A percentile compares a stretch with the other conserved stretches of the same genome.
These are phyloP conservation scores for Hysterangium stoloniferum DNA, from an alignment of 768 basidiomycete species.

Conservation along the genomic window DNA sequence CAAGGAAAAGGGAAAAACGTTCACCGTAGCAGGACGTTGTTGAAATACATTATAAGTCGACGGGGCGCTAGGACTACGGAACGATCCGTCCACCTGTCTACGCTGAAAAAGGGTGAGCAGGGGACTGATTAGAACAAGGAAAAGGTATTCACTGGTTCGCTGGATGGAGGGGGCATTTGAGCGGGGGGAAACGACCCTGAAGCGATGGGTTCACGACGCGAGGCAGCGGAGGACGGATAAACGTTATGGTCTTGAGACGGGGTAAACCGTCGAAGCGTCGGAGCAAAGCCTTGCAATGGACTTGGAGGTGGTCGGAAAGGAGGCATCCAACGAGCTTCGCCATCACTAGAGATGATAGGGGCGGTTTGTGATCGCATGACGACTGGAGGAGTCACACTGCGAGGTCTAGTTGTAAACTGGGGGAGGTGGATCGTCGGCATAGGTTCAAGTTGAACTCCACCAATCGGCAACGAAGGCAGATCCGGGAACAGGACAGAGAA, in stretches of 20 bases:
- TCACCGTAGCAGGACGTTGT: too few species aligned
- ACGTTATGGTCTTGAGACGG: neutral
- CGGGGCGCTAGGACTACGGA: too few species aligned
- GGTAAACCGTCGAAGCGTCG: too few species aligned
- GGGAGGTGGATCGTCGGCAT: conserved; percentile 23
- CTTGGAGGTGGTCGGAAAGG: conserved; percentile 2
- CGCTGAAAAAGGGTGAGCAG: too few species aligned
- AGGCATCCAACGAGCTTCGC: conserved; percentile 1
- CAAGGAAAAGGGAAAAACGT: too few species aligned
- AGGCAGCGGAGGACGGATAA: neutral
- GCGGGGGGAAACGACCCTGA: conserved; percentile 1
- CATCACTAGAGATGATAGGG: conserved; percentile 5
- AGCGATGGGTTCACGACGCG: neutral
- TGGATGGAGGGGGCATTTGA: neutral
- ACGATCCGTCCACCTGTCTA: too few species aligned
- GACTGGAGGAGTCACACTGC: conserved; percentile 18
- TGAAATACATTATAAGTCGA: too few species aligned
- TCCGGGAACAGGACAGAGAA: neutral
- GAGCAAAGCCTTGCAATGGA: too few species aligned
- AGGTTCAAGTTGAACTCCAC: conserved; percentile 30
- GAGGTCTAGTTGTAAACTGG: conserved; percentile 14
- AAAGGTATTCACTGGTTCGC: neutral
- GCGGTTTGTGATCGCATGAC: conserved; percentile 20
- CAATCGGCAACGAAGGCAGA: conserved; percentile 29
- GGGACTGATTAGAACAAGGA: too few species aligned